Base-by-base conservation (phyloP, 2,329 filamentous ascomycete genomes). In the Microascus cirrosus region DNA sequence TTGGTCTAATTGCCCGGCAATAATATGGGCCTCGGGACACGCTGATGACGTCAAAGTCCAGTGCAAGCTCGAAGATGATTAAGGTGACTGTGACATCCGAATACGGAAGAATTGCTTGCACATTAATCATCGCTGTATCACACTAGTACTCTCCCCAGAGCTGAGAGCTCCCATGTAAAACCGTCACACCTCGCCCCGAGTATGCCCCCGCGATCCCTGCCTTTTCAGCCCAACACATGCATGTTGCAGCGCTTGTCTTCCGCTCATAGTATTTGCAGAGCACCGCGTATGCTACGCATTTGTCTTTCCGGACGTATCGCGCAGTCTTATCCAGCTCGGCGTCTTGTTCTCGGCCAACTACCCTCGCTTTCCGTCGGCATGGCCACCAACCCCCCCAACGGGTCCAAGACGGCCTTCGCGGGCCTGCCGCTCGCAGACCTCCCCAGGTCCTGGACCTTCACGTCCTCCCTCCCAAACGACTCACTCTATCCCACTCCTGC, bases 401-500 rank as follows among this genome's bases (percentile, higher is more conserved):
- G 48, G 32, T 11, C 34, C 11, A 5, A 20, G 28, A 12, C 34
- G 10, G 3, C 13, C 48, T 18, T 34, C 25, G 48, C 22, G n/a
- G 57, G 57, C 53, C n/a, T 52, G 5, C 24, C 77, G 35, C 69
- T 86, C 54, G 73, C 74, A 62, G 77, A 82, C 55, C 74, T 86
- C 18, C 82, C 83, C 45, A 86, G 86, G 67, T 80, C 83, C 59
- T 87, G 84, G 84, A 78, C 70, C 58, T 84, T 85, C 65, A 84
- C 82, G 18, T 77, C 79, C n/a, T 76, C 76, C 8, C 76, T 96
- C 3, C 90, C 92, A 2, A 72, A 90, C 10, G 94, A 99, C 67
- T 71, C 85, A 12, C 73, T 81, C 32, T 96, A 89, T 68, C 86
- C 90, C 18, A 95, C 90, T 0, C 91, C 94, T 0, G 80, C 84